These are phyloP conservation scores for Cytospora piceae DNA, from an alignment of 2,329 filamentous ascomycete genomes.

Conservation along the genomic window DNA sequence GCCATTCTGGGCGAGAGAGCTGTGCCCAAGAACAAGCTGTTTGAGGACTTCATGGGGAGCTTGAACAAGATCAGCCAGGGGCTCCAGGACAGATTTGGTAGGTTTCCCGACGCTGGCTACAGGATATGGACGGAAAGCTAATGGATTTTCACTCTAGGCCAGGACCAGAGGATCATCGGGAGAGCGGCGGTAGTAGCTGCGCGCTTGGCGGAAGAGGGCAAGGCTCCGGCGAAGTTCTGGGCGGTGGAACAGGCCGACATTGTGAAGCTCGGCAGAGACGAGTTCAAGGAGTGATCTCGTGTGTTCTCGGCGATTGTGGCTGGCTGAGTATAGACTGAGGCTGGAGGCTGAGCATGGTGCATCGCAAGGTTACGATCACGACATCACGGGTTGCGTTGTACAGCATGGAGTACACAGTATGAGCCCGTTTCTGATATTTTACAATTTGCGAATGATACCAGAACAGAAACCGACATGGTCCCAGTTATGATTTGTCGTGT, in stretches of 20 bases:
- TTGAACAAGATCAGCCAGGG: constrained; percentile 58
- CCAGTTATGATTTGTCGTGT: constrained; percentile 15
- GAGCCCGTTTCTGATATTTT: constrained; percentile 3
- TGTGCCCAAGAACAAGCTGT: constrained; percentile 56
- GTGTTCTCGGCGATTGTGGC: neutral
- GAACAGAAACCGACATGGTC: neutral
- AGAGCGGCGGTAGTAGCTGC: constrained; percentile 67
- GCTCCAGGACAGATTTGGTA: constrained; percentile 61
- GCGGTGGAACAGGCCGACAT: constrained; percentile 64
- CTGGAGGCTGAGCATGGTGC: neutral
- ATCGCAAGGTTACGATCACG: neutral
- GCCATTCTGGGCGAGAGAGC: constrained; percentile 74
- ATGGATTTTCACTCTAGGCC: constrained; percentile 48
- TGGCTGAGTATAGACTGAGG: neutral
- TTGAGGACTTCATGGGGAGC: constrained; percentile 58
- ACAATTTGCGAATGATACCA: constrained; percentile 10
- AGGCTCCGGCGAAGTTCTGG: constrained; percentile 65
- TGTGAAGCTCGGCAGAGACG: constrained; percentile 65
- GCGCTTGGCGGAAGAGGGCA: constrained; percentile 60
- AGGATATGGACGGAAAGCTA: neutral
- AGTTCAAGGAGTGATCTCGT: constrained; percentile 47
- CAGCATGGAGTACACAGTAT: constrained; percentile 19
- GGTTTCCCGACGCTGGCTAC: neutral
- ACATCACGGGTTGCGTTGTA: neutral
- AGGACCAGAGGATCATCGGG: constrained; percentile 75